Conservation (phyloP, 768 basidiomycete genomes). For the Agrocybe chaxingu region DNA sequence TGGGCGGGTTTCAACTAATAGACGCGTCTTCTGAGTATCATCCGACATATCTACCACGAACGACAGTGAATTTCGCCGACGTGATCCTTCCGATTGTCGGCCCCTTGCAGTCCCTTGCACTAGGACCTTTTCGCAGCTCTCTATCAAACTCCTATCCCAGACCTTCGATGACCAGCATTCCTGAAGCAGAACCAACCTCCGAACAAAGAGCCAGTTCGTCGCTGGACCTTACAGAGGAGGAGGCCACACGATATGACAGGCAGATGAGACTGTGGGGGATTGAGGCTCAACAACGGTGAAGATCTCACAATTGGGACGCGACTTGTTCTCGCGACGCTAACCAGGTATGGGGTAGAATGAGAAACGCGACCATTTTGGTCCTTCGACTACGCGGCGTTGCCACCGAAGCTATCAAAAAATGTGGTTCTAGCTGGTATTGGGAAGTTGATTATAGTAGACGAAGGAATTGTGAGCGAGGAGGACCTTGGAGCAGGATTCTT, state of each 20-base stretch:
- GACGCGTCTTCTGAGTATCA: slow-evolving; percentile 9
- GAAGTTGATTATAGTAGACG: slow-evolving; percentile 80
- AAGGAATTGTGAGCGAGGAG: slow-evolving; percentile 68
- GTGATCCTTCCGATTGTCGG: slow-evolving; percentile 1
- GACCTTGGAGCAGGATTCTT: slow-evolving; percentile 94
- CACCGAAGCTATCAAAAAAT: slow-evolving; percentile 96
- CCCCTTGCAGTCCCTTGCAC: neutral
- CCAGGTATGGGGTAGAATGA: slow-evolving; percentile 61
- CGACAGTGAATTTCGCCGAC: slow-evolving; percentile 4
- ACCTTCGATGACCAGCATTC: slow-evolving; percentile 11
- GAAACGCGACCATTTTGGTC: slow-evolving; percentile 87
- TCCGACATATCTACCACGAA: slow-evolving; percentile 3
- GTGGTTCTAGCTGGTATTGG: slow-evolving; percentile 97
- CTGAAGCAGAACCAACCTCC: slow-evolving; percentile 13
- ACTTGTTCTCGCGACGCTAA: slow-evolving; percentile 2
- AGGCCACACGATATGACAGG: slow-evolving; percentile 83
- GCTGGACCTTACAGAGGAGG: slow-evolving; percentile 67
- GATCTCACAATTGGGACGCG: slow-evolving; percentile 7
- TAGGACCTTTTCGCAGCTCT: neutral
- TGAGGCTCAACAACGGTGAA: slow-evolving; percentile 92
- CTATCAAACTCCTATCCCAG: neutral
- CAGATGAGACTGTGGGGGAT: slow-evolving; percentile 98
- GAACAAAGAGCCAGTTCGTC: slow-evolving; percentile 28
- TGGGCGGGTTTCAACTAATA: neutral
- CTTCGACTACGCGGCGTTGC: slow-evolving; percentile 79